Base-by-base conservation (phyloP, 768 basidiomycete species). In the Cubamyces lactineus region DNA sequence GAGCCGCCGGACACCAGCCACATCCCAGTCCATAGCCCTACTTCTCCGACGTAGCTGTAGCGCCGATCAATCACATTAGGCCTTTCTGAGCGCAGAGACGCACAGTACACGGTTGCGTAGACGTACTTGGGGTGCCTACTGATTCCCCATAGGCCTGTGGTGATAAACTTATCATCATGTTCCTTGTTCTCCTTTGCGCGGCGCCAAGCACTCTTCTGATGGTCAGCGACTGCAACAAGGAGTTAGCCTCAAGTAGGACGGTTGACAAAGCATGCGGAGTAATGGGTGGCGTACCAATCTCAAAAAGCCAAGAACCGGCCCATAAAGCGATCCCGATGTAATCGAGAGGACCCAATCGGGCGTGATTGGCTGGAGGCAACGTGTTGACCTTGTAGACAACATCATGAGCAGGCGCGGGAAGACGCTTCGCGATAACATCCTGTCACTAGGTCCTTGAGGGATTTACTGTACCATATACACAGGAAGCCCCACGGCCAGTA, bases 121-220 rank as follows among this genome's bases (percentile, higher is more conserved):
- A 48, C 46, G 70, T 70, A 91, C 89, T 91, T 92, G 21, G 90
- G 90, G 66, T 91, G 91, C 24, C 90, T 75, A 65, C 83, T 86
- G 47, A 83, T 70, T 21, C 79, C 75, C 89, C 89, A 94, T 17
- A 91, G 72, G 1, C 90, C 90, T 28, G 75, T 77, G 8, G 81
- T 81, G 59, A 91, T 87, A 69, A 92, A 91, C 67, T 82, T 79
- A 64, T 91, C 85, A 48, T 88, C 80, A 68, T 92, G 89, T 61
- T 85, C 73, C 71, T 88, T 87, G 17, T 76, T 76, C 17, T 87
- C 76, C 68, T 85, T 87, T 1, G 77, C 81, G 30, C 71, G 72
- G 42, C 86, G 76, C 90, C 89, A 91, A 0, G 74, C 71, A 3
- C 79, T 72, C 71, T 92, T 92, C 73, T 91, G 87, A 43, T 72